Percentiles rank a stretch among this genome's conserved stretches.
These are phyloP conservation scores for Sarocladium strictum DNA, from an alignment of 2,329 filamentous ascomycete species.

Conservation along the genomic window DNA sequence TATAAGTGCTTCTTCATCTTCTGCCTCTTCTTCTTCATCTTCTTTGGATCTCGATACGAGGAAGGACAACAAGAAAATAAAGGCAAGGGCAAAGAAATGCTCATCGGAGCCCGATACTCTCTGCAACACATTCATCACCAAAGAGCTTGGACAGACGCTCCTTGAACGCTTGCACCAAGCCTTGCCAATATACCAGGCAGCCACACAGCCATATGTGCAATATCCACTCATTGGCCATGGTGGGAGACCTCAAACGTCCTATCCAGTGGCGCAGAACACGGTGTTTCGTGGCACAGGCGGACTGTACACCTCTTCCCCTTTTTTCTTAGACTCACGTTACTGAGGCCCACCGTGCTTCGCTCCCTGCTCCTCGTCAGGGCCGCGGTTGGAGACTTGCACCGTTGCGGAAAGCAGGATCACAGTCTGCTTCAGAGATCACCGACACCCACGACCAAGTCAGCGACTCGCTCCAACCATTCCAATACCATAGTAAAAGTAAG, in stretches of 20 bases:
- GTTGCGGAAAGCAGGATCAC: neutral
- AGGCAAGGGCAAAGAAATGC: no score
- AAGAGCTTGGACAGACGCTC: neutral
- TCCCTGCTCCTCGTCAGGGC: neutral
- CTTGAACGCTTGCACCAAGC: neutral
- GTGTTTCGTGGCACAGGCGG: neutral
- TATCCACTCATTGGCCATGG: neutral
- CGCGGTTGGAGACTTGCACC: neutral
- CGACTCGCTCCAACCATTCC: neutral
- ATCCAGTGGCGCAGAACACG: neutral
- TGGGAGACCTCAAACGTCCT: neutral
- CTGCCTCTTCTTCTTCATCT: neutral
- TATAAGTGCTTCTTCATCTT: neutral
- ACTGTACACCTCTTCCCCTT: neutral
- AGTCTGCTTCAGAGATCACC: neutral
- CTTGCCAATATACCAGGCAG: no score
- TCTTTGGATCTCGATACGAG: neutral
- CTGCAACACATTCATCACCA: no score
- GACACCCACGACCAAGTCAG: neutral
- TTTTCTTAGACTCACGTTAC: neutral
- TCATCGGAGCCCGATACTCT: no score
- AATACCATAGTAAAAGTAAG: neutral
- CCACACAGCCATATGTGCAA: neutral
- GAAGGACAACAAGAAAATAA: neutral
- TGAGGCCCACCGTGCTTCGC: neutral